Percentiles rank a stretch among this genome's conserved stretches.
Conservation (phyloP, 257 asterid genomes). For the Capsicum baccatum region DNA sequence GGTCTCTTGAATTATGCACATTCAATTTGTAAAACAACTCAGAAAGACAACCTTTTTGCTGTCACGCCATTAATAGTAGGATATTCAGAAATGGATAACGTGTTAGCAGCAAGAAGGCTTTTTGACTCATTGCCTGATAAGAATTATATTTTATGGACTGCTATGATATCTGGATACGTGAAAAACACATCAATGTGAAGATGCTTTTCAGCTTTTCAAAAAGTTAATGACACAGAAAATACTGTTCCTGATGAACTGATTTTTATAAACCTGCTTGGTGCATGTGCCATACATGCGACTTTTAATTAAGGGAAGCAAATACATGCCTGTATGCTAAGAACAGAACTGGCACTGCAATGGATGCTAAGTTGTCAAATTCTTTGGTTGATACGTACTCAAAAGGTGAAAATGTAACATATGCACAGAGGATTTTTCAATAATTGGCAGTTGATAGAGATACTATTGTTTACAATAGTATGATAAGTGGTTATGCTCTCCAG, state of each 20-base stretch:
- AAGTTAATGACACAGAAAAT: constrained; percentile 45
- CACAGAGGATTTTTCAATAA: constrained; percentile 52
- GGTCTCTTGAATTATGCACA: constrained; percentile 69
- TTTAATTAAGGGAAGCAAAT: constrained; percentile 76
- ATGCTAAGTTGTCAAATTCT: constrained; percentile 62
- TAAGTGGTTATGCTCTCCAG: constrained; percentile 86
- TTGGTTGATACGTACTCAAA: constrained; percentile 86
- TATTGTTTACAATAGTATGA: constrained; percentile 75
- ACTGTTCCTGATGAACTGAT: constrained; percentile 57
- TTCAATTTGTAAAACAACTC: constrained; percentile 42
- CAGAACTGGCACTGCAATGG: constrained; percentile 43
- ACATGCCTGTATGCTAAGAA: constrained; percentile 63
- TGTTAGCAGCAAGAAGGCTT: constrained; percentile 66
- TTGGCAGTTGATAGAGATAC: constrained; percentile 48
- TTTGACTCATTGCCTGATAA: constrained; percentile 64
- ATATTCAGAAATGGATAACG: constrained; percentile 61
- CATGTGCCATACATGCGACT: constrained; percentile 65
- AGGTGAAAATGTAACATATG: constrained; percentile 67
- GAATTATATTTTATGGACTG: constrained; percentile 73
- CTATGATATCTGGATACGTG: constrained; percentile 78
- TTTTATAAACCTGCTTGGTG: constrained; percentile 64
- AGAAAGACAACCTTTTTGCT: constrained; percentile 52
- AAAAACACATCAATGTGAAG: constrained; percentile 53
- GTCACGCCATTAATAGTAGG: constrained; percentile 74
- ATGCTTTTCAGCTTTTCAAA: constrained; percentile 72